These are phyloP conservation scores for Penicillium crustosum DNA, from an alignment of 2,329 filamentous ascomycete genomes.

Conservation along the genomic window DNA sequence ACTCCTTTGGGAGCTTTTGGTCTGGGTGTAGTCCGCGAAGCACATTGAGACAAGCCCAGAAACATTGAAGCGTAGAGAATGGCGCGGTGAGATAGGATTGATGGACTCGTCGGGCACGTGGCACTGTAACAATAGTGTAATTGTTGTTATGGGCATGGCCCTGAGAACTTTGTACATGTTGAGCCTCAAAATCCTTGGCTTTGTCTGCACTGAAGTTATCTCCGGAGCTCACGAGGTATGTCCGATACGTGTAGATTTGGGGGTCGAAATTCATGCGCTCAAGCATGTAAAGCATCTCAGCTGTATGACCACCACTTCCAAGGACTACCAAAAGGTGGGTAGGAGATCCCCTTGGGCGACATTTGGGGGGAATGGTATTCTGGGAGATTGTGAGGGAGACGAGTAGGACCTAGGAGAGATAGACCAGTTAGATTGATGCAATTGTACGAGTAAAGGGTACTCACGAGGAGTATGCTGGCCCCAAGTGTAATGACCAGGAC, in stretches of 20 bases:
- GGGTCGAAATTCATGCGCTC: constrained; percentile 53
- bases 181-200: constrained; percentile 63
- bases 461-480: not conserved
- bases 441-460: not conserved
- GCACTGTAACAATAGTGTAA: constrained; percentile 67
- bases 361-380: constrained; percentile 30
- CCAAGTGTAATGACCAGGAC: not conserved
- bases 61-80: constrained; percentile 63
- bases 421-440: constrained; percentile 10
- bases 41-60: constrained; percentile 61
- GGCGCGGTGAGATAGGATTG: constrained; percentile 75
- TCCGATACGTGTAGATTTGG: constrained; percentile 62
- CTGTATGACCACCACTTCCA: constrained; percentile 90
- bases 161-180: constrained; percentile 19
- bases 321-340: constrained; percentile 76
- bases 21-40: constrained; percentile 47
- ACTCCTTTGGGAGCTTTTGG: constrained; percentile 26
- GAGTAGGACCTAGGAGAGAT: constrained; percentile 25
- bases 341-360: constrained; percentile 33
- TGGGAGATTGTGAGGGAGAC: constrained; percentile 32
- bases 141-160: constrained; percentile 8
- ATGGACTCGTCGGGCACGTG: constrained; percentile 76
- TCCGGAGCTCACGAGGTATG: constrained; percentile 76
- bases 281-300: constrained; percentile 90
- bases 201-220: constrained; percentile 69